Evolutionary conservation across 768 basidiomycete species (phyloP), one percentile per base, ranked within the genome.

Genomic region (Lanmaoa pseudosensibilis): DNA sequence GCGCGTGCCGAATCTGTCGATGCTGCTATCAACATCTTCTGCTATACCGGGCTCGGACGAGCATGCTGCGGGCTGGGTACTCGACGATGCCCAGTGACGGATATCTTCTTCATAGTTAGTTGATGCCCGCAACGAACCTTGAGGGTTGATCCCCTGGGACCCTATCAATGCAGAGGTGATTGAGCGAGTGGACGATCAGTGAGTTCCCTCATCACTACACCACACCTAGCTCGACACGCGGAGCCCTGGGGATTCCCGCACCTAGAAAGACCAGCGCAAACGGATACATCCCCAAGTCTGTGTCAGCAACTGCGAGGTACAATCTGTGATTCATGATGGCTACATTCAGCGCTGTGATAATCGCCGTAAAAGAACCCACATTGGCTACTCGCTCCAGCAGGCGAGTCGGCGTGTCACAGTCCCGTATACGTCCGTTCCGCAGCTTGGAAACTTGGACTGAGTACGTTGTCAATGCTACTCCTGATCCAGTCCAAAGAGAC

Each of bases 1-100:
- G n/a, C n/a, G n/a, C n/a, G n/a, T n/a, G n/a, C n/a, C n/a, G n/a
- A n/a, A n/a, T n/a, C n/a, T n/a, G n/a, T n/a, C n/a, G n/a, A n/a
- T n/a, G n/a, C n/a, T n/a, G n/a, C n/a, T 72, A 3, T 71, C 75
- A 30, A 86, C 70, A 55, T 87, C 85, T 5, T 74, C 70, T 0
- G 77, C 70, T 1, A 76, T 82, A 5, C 79, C 81, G 5, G 84
- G 83, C 59, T 84, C 81, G 5, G 86, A 83, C 15, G 78, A 77
- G 62, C 84, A 87, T 2, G 74, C 67, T 0, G 84, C 63, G 0
- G 49, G 4, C 51, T 82, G 75, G 0, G 73, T 62, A 60, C 80
- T 83, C 1, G 82, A 82, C n/a, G 68, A 67, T 0, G 79, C n/a
- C n/a, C 79, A 85, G 55, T 84, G 82, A 4, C 61, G 43, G 23